Percentiles rank a stretch among this genome's conserved stretches.
Conservation (phyloP, 352 stramenopile species). For the Phytophthora litchii region DNA sequence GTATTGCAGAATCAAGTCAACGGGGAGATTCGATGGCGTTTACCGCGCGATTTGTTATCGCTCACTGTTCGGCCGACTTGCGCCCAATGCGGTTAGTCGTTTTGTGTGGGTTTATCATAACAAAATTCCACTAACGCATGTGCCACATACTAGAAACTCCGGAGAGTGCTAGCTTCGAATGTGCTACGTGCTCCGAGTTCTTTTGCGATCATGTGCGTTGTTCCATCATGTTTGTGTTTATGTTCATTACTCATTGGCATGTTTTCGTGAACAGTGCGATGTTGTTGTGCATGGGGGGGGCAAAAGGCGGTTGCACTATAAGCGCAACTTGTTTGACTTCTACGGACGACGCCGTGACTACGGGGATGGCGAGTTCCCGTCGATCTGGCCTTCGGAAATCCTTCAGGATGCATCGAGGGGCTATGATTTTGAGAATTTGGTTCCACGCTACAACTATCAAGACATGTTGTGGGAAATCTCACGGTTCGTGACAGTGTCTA, state of each 20-base stretch:
- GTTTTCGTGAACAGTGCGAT: constrained; percentile 56
- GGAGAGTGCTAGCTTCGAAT: constrained; percentile 79
- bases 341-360: constrained; percentile 93
- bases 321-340: constrained; percentile 90
- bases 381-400: constrained; percentile 89
- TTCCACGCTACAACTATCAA: constrained; percentile 66
- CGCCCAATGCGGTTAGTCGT: constrained; percentile 83
- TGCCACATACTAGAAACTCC: constrained; percentile 40
- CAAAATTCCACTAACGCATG: not conserved
- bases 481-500: constrained; percentile 55
- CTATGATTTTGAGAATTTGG: constrained; percentile 70
- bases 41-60: constrained; percentile 89
- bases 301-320: constrained; percentile 75
- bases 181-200: constrained; percentile 89
- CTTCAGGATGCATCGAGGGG: constrained; percentile 71
- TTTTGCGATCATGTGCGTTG: constrained; percentile 79
- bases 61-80: constrained; percentile 78
- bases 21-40: constrained; percentile 90
- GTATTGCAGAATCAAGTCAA: constrained; percentile 86
- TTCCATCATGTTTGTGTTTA: too few relatives aligned
- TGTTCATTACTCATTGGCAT: not conserved
- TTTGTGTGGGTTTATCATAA: not conserved
- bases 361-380: constrained; percentile 90
- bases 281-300: constrained; percentile 85
- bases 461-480: constrained; percentile 71